Evolutionary conservation across 768 basidiomycete species (phyloP).

Genomic region (Saitozyma sp.): DNA sequence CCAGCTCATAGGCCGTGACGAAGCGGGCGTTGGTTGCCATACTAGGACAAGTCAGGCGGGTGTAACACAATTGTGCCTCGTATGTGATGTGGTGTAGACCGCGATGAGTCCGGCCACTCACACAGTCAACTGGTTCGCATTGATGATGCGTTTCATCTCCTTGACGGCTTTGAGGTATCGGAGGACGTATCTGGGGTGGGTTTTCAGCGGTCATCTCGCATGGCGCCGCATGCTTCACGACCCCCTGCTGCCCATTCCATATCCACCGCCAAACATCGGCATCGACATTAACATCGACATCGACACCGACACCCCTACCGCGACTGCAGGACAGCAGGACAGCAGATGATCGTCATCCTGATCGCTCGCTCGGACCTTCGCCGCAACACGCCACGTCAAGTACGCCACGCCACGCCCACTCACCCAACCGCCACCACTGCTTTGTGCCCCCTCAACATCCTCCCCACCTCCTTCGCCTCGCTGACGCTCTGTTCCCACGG

Average conservation of each 20-base stretch:
- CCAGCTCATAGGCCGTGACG: slow-evolving; percentile 38
- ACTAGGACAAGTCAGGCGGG: slow-evolving; percentile 6
- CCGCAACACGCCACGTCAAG: not conserved
- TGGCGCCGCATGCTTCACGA: too few relatives aligned
- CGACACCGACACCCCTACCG: too few relatives aligned
- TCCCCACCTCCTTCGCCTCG: slow-evolving; percentile 70
- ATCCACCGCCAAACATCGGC: too few relatives aligned
- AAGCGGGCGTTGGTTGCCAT: slow-evolving; percentile 39
- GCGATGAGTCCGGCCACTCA: slow-evolving; percentile 6
- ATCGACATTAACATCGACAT: too few relatives aligned
- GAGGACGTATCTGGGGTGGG: slow-evolving; percentile 65
- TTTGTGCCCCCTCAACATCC: slow-evolving; percentile 67
- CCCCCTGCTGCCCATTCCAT: too few relatives aligned
- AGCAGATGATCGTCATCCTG: too few relatives aligned
- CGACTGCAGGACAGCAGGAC: too few relatives aligned
- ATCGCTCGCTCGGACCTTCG: too few relatives aligned
- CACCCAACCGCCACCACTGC: slow-evolving; percentile 75
- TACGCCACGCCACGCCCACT: slow-evolving; percentile 15
- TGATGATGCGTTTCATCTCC: slow-evolving; percentile 90
- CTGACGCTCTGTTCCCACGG: slow-evolving; percentile 51
- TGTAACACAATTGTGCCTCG: not conserved
- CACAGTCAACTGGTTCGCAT: slow-evolving; percentile 87
- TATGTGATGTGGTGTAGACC: not conserved
- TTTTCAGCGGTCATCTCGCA: not conserved
- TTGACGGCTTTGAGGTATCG: slow-evolving; percentile 89